Conservation (phyloP, 257 asterid species). For the Cordia subcordata region DNA sequence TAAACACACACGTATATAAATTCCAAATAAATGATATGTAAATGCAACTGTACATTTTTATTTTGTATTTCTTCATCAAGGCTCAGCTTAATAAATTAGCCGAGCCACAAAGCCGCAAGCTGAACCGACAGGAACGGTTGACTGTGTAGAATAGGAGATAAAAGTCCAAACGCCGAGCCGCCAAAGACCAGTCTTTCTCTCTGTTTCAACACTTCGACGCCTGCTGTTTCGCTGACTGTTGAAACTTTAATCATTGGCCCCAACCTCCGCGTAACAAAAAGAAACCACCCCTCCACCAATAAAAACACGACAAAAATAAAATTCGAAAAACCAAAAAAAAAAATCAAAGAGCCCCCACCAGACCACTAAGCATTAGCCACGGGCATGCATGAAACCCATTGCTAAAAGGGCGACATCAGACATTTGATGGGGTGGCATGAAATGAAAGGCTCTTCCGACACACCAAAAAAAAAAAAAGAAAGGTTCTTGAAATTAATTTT, state of each 20-base stretch:
- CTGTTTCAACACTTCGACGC: background rate
- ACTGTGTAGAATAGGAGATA: background rate
- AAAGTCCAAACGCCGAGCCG: conserved; percentile 27
- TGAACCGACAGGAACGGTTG: conserved; percentile 2
- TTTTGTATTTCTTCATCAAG: background rate
- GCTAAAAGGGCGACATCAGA: no score
- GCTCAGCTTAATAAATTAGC: conserved; percentile 3
- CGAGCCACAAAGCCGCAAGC: conserved; percentile 9
- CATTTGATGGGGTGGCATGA: no score
- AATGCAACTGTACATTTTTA: no score
- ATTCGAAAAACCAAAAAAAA: background rate
- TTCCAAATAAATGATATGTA: no score
- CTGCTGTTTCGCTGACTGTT: conserved; percentile 26
- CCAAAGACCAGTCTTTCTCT: conserved; percentile 10
- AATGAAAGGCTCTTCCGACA: no score
- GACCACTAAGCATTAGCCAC: background rate
- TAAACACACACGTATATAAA: no score
- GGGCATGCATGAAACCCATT: no score
- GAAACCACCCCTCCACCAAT: background rate
- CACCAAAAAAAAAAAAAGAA: no score
- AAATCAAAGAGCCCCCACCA: background rate
- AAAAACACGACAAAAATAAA: background rate
- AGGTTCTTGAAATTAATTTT: no score
- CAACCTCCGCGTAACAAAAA: conserved; percentile 17
- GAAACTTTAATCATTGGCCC: conserved; percentile 42